phyloP scores from a whole-genome alignment of 176 grass and related monocot genomes.

The Bonia amplexicaulis region DNA sequence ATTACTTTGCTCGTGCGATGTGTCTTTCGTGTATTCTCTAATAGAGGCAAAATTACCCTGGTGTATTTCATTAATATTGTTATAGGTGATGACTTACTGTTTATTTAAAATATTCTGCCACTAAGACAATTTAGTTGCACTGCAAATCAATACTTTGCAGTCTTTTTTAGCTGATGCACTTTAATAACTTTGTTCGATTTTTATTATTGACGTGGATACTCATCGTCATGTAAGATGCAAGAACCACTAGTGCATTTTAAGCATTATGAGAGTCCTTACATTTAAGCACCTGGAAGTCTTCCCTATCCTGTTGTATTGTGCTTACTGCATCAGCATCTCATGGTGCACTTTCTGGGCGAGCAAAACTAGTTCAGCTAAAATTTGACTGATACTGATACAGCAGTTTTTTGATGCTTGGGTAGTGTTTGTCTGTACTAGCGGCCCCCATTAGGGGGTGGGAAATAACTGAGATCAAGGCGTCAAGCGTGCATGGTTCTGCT shows the following conservation, averaged over 20 bases:
- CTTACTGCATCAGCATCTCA: neutral
- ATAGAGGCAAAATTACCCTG: neutral
- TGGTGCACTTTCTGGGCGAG: neutral
- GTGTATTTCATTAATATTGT: neutral
- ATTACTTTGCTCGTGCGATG: neutral
- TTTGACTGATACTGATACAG: neutral
- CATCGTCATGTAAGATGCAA: neutral
- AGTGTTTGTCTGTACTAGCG: neutral
- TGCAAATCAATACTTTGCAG: neutral
- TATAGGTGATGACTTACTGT: neutral
- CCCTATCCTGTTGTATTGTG: neutral
- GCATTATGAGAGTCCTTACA: neutral
- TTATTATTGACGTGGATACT: neutral
- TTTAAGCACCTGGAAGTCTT: neutral
- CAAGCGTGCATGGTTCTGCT: neutral
- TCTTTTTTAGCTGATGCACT: neutral
- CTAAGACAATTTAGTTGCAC: neutral
- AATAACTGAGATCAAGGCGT: neutral
- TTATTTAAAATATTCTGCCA: conserved; percentile 3
- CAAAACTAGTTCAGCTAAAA: neutral
- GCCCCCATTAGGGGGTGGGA: neutral
- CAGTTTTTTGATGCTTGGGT: neutral
- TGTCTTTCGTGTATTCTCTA: neutral
- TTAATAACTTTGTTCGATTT: neutral
- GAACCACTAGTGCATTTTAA: neutral